Evolutionary conservation across 805 yeast species (phyloP), one percentile per base, ranked within the genome.

Genomic region (Komagataella ulmi): DNA sequence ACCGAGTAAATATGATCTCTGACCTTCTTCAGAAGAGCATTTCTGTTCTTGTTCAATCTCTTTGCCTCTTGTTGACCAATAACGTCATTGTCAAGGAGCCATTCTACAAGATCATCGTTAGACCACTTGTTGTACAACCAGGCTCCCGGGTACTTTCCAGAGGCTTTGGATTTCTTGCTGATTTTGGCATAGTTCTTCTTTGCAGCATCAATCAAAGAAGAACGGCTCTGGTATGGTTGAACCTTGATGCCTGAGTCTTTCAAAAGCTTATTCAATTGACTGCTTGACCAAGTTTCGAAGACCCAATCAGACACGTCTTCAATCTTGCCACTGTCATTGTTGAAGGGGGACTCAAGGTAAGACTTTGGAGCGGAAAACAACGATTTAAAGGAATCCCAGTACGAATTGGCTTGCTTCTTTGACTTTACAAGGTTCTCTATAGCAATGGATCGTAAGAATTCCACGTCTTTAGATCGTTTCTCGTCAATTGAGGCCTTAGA

Each of bases 121-220:
- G 73, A 65, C 88, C 88, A 82, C 36, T 68, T 57, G 8, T 73
- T 67, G 59, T 79, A 81, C 52, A 78, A 64, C 74, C 76, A 73
- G 40, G 69, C 69, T 18, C 81, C 79, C 6, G 79, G 73, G 52
- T 77, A 77, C 45, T 62, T 61, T 6, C 79, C 78, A 18, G 75
- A 67, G 7, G 61, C 62, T 3, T 71, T 66, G 49, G 64, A 56
- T 30, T 60, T 52, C 50, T 67, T 61, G 12, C 71, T 66, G 51
- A 76, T 68, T 10, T 60, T 58, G 50, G 70, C 66, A 54, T 69
- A 74, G 58, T 74, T 68, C 21, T 65, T 59, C 58, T 71, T 65
- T 3, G 75, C 77, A 23, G 65, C 52, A 14, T 70, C 66, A 44
- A 71, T 57, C 56, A 81, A 63, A 40, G 74, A 68, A 45, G 73